phyloP scores from a whole-genome alignment of 306 rosid species.

The Trifolium fragiferum region DNA sequence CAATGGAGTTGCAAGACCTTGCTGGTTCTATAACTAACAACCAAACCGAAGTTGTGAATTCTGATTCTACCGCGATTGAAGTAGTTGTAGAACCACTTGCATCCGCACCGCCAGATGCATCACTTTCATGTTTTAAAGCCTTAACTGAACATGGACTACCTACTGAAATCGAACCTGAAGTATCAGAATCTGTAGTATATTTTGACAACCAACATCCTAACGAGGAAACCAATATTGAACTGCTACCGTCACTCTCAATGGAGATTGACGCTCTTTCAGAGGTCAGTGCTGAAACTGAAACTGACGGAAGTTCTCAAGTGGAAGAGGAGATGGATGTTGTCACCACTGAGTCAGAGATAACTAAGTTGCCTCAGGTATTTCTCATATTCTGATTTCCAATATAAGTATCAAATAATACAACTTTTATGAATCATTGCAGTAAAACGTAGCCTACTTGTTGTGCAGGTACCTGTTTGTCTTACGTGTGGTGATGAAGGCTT shows the following conservation, averaged over 20 bases:
- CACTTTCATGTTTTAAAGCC: constrained; percentile 21
- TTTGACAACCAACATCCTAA: constrained; percentile 6
- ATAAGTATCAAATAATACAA: background rate
- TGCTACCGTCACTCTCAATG: constrained; percentile 13
- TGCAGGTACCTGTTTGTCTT: constrained; percentile 49
- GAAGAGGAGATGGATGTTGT: constrained; percentile 6
- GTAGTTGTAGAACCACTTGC: background rate
- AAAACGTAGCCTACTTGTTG: constrained; percentile 8
- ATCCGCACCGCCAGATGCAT: background rate
- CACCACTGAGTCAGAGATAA: background rate
- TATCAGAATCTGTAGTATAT: background rate
- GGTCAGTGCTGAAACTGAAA: background rate
- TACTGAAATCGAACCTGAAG: background rate
- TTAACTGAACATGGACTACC: constrained; percentile 16
- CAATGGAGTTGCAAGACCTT: constrained; percentile 1
- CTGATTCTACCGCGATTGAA: background rate
- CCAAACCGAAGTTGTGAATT: background rate
- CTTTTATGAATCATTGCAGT: constrained; percentile 6
- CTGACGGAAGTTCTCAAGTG: constrained; percentile 11
- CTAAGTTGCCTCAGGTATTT: constrained; percentile 32
- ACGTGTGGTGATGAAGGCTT: constrained; percentile 43
- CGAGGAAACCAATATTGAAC: constrained; percentile 9
- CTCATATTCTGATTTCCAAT: constrained; percentile 6
- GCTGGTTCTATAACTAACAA: background rate
- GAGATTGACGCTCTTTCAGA: constrained; percentile 18